Evolutionary conservation across 768 basidiomycete species (phyloP).

Genomic region (Collybiopsis luxurians): DNA sequence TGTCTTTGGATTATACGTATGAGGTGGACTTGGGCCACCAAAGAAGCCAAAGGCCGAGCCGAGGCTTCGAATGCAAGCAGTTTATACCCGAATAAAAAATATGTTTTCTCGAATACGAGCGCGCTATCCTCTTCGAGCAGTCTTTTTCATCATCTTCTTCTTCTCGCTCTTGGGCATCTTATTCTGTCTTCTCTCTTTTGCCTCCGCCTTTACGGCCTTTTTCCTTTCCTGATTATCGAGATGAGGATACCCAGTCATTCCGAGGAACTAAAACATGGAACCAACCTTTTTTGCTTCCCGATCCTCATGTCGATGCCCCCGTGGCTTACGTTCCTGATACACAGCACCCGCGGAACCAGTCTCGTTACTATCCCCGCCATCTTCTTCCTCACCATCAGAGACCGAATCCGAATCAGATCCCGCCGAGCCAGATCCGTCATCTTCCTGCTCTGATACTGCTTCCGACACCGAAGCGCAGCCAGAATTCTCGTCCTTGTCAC

Average conservation of each 20-base stretch:
- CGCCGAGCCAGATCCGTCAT: neutral
- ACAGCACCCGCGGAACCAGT: conserved; percentile 20
- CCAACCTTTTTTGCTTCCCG: conserved; percentile 84
- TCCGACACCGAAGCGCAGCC: conserved; percentile 30
- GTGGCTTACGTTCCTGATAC: conserved; percentile 55
- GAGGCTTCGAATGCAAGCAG: too few relatives aligned
- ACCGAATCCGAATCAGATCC: conserved; percentile 28
- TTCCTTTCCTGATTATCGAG: conserved; percentile 73
- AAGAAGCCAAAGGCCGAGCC: too few relatives aligned
- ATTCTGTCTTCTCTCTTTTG: conserved; percentile 81
- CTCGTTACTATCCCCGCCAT: conserved; percentile 26
- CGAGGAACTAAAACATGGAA: conserved; percentile 6
- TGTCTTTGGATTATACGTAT: neutral
- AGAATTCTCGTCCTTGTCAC: conserved; percentile 19
- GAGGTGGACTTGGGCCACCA: too few relatives aligned
- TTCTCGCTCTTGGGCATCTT: conserved; percentile 98
- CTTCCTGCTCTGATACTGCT: conserved; percentile 20
- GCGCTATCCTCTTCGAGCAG: conserved; percentile 9
- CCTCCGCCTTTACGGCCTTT: conserved; percentile 82
- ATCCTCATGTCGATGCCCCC: conserved; percentile 93
- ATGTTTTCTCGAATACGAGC: too few relatives aligned
- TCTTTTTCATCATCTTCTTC: conserved; percentile 74
- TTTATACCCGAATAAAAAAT: too few relatives aligned
- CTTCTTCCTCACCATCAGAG: conserved; percentile 23
- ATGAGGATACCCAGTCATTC: conserved; percentile 11